Evolutionary conservation across 805 yeast species (phyloP).

Genomic region (Barnettozyma sucrosica): DNA sequence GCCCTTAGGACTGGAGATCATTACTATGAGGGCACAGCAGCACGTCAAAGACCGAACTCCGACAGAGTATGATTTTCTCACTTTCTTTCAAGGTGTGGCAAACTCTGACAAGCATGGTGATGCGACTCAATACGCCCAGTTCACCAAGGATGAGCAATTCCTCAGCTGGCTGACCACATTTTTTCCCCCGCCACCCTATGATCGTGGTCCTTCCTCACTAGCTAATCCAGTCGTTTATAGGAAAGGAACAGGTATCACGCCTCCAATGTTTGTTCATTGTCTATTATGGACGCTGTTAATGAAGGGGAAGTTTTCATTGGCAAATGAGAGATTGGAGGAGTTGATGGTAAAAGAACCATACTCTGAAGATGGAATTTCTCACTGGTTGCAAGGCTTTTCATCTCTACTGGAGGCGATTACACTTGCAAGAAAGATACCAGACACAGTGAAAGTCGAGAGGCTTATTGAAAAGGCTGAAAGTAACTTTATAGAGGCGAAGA

Average conservation of each 20-base stretch:
- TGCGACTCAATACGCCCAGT: neutral
- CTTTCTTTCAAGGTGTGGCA: conserved; percentile 1
- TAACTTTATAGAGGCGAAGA: conserved; percentile 13
- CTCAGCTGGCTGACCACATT: conserved; percentile 18
- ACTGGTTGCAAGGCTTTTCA: conserved; percentile 23
- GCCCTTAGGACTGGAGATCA: conserved; percentile 58
- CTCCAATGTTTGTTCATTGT: conserved; percentile 14
- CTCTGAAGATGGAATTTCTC: conserved; percentile 20
- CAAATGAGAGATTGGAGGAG: conserved; percentile 18
- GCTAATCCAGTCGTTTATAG: conserved; percentile 12
- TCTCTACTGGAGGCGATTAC: conserved; percentile 17
- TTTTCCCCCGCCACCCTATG: conserved; percentile 2
- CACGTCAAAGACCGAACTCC: conserved; percentile 7
- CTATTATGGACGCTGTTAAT: conserved; percentile 20
- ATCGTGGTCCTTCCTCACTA: neutral
- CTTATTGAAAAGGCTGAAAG: conserved; percentile 12
- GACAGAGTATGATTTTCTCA: conserved; percentile 11
- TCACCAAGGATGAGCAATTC: conserved; percentile 22
- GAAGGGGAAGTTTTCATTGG: conserved; percentile 15
- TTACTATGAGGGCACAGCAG: conserved; percentile 25
- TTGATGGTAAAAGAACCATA: conserved; percentile 16
- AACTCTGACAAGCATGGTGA: neutral
- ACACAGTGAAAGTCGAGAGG: conserved; percentile 11
- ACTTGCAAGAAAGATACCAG: conserved; percentile 1
- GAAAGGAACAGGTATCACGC: conserved; percentile 8